Base-by-base conservation (phyloP, 140 eudicot species). In the Flaveria floridana region DNA sequence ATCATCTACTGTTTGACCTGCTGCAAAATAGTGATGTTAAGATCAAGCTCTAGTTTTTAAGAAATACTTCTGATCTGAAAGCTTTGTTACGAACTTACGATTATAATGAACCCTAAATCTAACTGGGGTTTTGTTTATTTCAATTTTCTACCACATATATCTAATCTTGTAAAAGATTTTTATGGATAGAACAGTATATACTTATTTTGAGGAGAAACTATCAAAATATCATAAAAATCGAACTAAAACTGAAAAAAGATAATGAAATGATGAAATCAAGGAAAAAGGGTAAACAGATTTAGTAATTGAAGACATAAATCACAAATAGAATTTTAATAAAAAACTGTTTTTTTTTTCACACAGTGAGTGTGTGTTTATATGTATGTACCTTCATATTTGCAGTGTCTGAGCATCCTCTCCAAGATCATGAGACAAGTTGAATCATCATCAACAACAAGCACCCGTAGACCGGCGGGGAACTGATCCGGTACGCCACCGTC, bases 401-500 rank as follows among this genome's bases (percentile, higher is more conserved):
- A 94, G 65, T 73, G 83, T 18, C 82, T 72, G 52, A 94, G 93
- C 97, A 94, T 94, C 83, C 84, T 90, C 44, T 94, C 94, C 73
- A 94, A 84, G 89, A 94, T 94, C 89, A 62, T 87, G 62, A 94
- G 87, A 73, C 99, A 94, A 84, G 97, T 94, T 19, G 97, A 89
- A 79, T 94, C 99, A 84, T 94, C 99, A 76, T 94, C 99, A 26
- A 94, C 99, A 52, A 94, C 96, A 75, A 94, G 96, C 16, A 94
- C 99, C 73, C 99, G 83, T 21, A 94, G 87, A 82, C 99, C 99
- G 10, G 84, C 90, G 76, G 99, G 99, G 80, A 94, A 94, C 76
- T 82, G 91, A 78, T 86, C 97, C 53, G 91, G 56, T 50, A 79
- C 86, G n/a, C 61, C 80, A 6, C 70, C 88, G 74, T 79, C 91